Evolutionary conservation across 768 basidiomycete genomes (phyloP).

Genomic region (Dendrothele bispora): DNA sequence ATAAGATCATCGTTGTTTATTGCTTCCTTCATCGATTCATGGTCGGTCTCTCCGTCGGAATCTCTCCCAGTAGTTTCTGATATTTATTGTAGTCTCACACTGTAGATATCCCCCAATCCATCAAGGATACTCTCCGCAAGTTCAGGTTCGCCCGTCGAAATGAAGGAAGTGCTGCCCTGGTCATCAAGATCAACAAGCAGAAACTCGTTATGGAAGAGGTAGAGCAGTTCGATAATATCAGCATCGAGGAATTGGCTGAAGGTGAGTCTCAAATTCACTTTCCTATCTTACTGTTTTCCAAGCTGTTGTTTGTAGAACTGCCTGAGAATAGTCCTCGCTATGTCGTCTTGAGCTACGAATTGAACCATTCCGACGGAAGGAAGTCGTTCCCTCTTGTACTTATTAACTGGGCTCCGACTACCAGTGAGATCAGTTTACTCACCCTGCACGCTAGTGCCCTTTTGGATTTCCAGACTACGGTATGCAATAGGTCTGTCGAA

Average conservation of each 20-base stretch:
- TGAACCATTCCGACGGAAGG: constrained; percentile 78
- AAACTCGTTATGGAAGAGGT: constrained; percentile 81
- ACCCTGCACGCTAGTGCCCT: constrained; percentile 86
- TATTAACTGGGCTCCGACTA: constrained; percentile 84
- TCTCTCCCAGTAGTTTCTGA: constrained; percentile 5
- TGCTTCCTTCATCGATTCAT: too few relatives aligned
- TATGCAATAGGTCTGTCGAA: constrained; percentile 31
- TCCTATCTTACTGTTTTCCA: neutral
- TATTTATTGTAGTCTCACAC: constrained; percentile 53
- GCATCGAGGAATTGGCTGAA: constrained; percentile 84
- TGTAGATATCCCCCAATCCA: constrained; percentile 80
- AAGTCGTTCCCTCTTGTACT: constrained; percentile 84
- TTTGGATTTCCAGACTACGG: constrained; percentile 76
- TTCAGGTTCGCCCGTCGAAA: constrained; percentile 75
- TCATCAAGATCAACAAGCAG: constrained; percentile 89
- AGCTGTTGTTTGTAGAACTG: constrained; percentile 52
- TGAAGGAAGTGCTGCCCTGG: constrained; percentile 72
- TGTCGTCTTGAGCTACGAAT: constrained; percentile 81
- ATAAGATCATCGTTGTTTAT: too few relatives aligned
- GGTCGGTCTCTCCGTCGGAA: constrained; percentile 4
- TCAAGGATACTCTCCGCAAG: constrained; percentile 80
- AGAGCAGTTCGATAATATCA: constrained; percentile 74
- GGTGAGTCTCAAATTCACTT: constrained; percentile 42
- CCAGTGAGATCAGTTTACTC: constrained; percentile 71
- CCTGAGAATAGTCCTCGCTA: constrained; percentile 88